Evolutionary conservation across 2,329 filamentous ascomycete species (phyloP), one percentile per base, ranked within the genome.

Genomic region (Colletotrichum phormii): DNA sequence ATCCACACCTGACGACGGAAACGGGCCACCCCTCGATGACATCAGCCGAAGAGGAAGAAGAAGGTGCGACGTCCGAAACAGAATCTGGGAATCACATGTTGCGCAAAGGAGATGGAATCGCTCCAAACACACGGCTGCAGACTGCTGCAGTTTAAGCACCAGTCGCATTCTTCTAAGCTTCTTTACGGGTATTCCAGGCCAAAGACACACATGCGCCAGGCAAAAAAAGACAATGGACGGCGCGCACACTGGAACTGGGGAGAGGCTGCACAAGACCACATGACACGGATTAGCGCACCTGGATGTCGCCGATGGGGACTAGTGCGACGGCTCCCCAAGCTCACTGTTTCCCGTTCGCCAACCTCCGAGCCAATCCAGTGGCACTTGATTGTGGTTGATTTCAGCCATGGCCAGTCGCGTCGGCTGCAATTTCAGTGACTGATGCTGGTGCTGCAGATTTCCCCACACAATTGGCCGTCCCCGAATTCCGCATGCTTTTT

Each of bases 51-150:
- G 18, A 35, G 11, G 33, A 49, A 49, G 42, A n/a, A 57, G 53
- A 33, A 24, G 60, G 31, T 66, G 37, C 53, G 26, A 59, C 37
- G 55, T 55, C 66, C 71, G 71, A 71, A 72, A 72, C 66, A 55
- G 46, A 42, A 53, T 3, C 53, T 49, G 63, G 53, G 53, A 71
- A 71, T 73, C 71, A 73, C 71, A 73, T 73, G 71, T 54, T 54
- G 31, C 51, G 65, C 49, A 33, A 46, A 42, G 35, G 35, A 29
- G 35, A 42, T 49, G 42, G 58, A 33, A 51, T 53, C 59, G 53
- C 65, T 68, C 58, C 42, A 57, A 12, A 59, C 53, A 55, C 53
- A 31, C 37, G 42, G 42, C 42, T 49, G 15, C 42, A 49, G 42
- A 29, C 4, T 29, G 26, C 4, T 29, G 26, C 26, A 29, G 26